These are phyloP conservation scores for Ziziphus jujuba DNA, from an alignment of 306 rosid genomes.

Conservation along the genomic window DNA sequence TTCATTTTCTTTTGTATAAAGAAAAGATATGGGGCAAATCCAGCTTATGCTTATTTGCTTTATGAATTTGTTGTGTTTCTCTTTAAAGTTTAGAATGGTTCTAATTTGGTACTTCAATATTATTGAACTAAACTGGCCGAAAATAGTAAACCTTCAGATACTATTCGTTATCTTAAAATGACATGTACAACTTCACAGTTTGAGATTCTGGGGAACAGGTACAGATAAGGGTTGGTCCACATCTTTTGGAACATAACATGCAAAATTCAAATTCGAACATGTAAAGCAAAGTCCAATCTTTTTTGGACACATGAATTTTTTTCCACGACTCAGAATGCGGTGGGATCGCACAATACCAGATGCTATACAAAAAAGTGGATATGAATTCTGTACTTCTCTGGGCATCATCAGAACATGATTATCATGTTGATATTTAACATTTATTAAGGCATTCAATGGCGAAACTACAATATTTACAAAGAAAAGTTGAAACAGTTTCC, in stretches of 20 bases:
- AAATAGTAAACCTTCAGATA: neutral
- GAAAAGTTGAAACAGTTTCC: no score
- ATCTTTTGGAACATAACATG: slow-evolving; percentile 20
- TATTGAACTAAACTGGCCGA: neutral
- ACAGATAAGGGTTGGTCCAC: slow-evolving; percentile 29
- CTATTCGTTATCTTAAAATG: neutral
- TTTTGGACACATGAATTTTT: no score
- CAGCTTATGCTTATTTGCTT: neutral
- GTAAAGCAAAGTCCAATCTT: slow-evolving; percentile 8
- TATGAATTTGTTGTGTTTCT: slow-evolving; percentile 1
- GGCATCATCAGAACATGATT: no score
- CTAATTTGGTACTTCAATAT: slow-evolving; percentile 1
- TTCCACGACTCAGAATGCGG: no score
- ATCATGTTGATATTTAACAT: no score
- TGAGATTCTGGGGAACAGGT: slow-evolving; percentile 1
- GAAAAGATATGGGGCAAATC: slow-evolving; percentile 7
- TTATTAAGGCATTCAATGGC: no score
- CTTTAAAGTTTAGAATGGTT: slow-evolving; percentile 5
- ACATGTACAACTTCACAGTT: neutral
- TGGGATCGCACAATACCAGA: no score
- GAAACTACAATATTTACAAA: no score
- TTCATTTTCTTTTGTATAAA: neutral
- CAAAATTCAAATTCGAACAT: slow-evolving; percentile 2
- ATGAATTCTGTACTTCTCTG: no score
- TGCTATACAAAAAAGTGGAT: no score